phyloP scores from a whole-genome alignment of 2,329 filamentous ascomycete species.

The Exophiala oligosperma region DNA sequence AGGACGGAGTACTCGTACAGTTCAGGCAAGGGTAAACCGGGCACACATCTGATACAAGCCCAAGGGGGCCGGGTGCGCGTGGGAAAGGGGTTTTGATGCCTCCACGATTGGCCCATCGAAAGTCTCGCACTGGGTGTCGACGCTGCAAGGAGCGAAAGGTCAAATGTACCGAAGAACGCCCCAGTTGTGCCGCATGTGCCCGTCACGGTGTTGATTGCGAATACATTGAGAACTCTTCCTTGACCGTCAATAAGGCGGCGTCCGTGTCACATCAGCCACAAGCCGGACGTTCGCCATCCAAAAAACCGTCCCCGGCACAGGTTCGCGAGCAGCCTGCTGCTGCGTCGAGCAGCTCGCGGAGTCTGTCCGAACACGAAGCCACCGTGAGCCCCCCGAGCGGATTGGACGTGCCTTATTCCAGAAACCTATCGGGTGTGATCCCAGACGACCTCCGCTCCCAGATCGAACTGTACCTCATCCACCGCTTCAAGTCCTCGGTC shows the following conservation, averaged over 20 bases:
- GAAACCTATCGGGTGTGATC: not conserved
- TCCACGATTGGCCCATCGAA: constrained; percentile 9
- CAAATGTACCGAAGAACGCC: constrained; percentile 34
- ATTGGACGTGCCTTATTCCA: constrained; percentile 7
- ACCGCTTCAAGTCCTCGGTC: constrained; percentile 15
- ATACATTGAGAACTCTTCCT: not conserved
- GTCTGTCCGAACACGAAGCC: not conserved
- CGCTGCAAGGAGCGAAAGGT: constrained; percentile 21
- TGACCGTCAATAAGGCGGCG: not conserved
- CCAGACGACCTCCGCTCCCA: constrained; percentile 5
- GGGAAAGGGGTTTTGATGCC: not conserved
- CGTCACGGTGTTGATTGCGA: constrained; percentile 9
- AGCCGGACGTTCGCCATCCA: not conserved
- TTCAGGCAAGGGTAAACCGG: no score
- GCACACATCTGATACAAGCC: no score
- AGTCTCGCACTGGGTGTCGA: constrained; percentile 17
- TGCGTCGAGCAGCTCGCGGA: not conserved
- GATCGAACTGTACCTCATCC: constrained; percentile 14
- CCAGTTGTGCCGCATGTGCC: constrained; percentile 18
- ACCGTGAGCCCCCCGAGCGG: constrained; percentile 1
- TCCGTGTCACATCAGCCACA: not conserved
- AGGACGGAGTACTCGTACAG: no score
- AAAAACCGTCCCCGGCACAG: not conserved
- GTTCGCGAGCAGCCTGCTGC: not conserved
- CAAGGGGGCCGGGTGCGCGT: no score